phyloP scores from a whole-genome alignment of 495 filamentous ascomycete genomes.

The Aspergillus kassunensis region DNA sequence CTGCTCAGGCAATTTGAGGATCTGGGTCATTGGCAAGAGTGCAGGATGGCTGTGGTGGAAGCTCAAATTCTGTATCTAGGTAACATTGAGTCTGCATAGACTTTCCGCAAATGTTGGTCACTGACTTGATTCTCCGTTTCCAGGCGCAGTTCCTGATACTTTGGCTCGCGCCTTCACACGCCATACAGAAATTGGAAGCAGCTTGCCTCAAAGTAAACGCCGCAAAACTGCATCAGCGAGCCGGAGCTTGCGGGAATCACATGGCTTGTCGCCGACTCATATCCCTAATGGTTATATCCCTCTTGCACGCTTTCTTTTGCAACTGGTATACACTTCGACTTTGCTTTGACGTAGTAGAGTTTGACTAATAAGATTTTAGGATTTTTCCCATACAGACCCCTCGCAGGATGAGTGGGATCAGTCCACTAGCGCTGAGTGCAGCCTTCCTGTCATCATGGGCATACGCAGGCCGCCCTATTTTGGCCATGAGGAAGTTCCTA shows the following conservation, averaged over 20 bases:
- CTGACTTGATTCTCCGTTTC: background rate
- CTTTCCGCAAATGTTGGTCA: slow-evolving; percentile 9
- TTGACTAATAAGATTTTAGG: slow-evolving; percentile 14
- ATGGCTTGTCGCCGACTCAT: slow-evolving; percentile 19
- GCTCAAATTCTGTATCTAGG: slow-evolving; percentile 23
- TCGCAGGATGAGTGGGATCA: background rate
- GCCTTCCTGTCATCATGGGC: slow-evolving; percentile 23
- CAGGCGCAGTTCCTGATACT: slow-evolving; percentile 25
- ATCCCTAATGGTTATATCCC: slow-evolving; percentile 36
- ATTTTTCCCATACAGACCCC: slow-evolving; percentile 6
- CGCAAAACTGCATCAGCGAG: slow-evolving; percentile 27
- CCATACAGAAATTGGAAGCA: slow-evolving; percentile 6
- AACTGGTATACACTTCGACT: slow-evolving; percentile 26
- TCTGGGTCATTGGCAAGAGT: background rate
- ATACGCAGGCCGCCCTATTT: background rate
- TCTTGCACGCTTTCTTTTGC: slow-evolving; percentile 30
- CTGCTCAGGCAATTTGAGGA: background rate
- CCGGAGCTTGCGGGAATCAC: slow-evolving; percentile 20
- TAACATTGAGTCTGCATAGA: slow-evolving; percentile 5
- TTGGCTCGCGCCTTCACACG: slow-evolving; percentile 25
- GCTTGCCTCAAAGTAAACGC: slow-evolving; percentile 32
- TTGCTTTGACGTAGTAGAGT: background rate
- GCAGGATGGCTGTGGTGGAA: slow-evolving; percentile 26
- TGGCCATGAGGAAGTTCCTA: background rate
- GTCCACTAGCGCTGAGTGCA: background rate